These are phyloP conservation scores for Dioscorea dumetorum DNA, from an alignment of 106 monocot genomes.

Conservation along the genomic window DNA sequence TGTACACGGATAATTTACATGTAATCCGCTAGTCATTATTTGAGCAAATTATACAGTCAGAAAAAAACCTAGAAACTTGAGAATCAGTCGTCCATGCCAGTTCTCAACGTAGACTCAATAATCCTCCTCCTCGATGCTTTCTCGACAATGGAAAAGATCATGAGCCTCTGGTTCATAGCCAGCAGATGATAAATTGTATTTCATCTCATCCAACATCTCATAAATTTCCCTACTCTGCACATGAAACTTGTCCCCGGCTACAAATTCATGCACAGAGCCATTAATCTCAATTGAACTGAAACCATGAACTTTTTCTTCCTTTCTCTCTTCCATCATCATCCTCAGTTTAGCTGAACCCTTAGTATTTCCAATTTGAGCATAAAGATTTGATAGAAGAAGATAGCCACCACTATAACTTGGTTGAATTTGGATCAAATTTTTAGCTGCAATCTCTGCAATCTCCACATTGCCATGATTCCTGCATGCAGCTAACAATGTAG, in stretches of 20 bases:
- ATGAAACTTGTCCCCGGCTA: constrained; percentile 36
- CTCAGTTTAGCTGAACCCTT: constrained; percentile 24
- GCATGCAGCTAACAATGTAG: constrained; percentile 22
- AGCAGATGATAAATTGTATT: constrained; percentile 13
- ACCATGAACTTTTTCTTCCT: constrained; percentile 22
- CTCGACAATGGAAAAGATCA: neutral
- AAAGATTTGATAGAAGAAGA: constrained; percentile 28
- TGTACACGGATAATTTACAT: too few species aligned
- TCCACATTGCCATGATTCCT: constrained; percentile 24
- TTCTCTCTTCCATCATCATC: constrained; percentile 30
- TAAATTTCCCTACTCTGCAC: constrained; percentile 17
- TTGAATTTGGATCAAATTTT: constrained; percentile 14
- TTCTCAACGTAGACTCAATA: too few species aligned
- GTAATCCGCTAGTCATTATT: too few species aligned
- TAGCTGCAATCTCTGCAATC: constrained; percentile 15
- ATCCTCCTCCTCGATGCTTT: neutral
- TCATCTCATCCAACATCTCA: constrained; percentile 24
- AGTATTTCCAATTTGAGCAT: constrained; percentile 20
- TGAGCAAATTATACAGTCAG: too few species aligned
- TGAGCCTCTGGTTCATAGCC: neutral
- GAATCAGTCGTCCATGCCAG: too few species aligned
- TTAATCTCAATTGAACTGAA: constrained; percentile 46
- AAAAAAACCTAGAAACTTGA: too few species aligned
- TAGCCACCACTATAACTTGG: constrained; percentile 10
- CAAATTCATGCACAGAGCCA: constrained; percentile 35